These are phyloP conservation scores for Gnaphalium uliginosum DNA, from an alignment of 129 eudicot species.

Conservation along the genomic window DNA sequence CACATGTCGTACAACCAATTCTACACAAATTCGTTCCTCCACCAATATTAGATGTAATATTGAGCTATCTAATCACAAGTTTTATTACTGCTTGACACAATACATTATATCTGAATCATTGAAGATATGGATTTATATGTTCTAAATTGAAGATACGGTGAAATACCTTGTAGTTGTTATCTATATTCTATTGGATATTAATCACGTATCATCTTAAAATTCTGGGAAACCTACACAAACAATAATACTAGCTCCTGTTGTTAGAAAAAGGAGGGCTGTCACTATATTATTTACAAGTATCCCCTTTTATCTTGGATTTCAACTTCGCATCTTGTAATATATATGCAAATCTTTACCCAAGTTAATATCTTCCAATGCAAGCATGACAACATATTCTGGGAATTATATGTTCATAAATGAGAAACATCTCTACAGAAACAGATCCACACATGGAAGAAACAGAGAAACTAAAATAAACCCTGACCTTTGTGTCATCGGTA, in stretches of 20 bases:
- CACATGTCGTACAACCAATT: neutral
- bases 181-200: neutral
- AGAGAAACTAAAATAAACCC: constrained; percentile 24
- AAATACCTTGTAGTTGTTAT: neutral
- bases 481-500: constrained; percentile 79
- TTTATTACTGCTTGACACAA: neutral
- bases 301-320: neutral
- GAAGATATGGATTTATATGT: neutral
- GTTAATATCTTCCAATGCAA: constrained; percentile 3
- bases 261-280: neutral
- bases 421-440: constrained; percentile 2
- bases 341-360: constrained; percentile 15
- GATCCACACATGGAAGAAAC: constrained; percentile 5
- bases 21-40: neutral
- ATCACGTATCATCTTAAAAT: neutral
- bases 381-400: constrained; percentile 15
- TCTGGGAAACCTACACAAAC: neutral
- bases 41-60: neutral
- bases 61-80: neutral
- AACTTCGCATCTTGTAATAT: constrained; percentile 12
- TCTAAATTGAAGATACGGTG: too few species aligned
- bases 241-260: neutral
- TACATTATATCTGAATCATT: neutral
- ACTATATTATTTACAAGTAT: constrained; percentile 7
- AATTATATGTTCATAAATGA: constrained; percentile 13